Evolutionary conservation across 176 grass and related monocot genomes (phyloP).

Genomic region (Juncus inflexus): DNA sequence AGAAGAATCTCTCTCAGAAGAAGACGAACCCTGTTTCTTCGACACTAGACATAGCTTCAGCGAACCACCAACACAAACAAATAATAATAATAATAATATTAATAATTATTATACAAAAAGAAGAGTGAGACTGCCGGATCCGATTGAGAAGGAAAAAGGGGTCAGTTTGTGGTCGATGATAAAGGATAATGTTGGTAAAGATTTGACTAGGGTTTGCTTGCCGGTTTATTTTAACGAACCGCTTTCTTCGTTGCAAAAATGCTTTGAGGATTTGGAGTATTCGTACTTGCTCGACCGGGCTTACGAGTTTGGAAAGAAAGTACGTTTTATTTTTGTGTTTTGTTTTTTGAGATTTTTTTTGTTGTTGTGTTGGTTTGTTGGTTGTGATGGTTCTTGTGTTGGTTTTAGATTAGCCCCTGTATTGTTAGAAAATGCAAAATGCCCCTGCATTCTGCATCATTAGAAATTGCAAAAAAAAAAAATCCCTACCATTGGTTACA

Average conservation of each 20-base stretch:
- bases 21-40: conserved; percentile 71
- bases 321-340: conserved; percentile 15
- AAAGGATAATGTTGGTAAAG: conserved; percentile 90
- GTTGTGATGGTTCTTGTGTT: no score
- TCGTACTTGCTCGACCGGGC: conserved; percentile 78
- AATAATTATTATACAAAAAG: conserved; percentile 38
- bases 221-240: conserved; percentile 95
- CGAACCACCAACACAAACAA: conserved; percentile 38
- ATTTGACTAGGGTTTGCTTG: conserved; percentile 86
- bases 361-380: background rate
- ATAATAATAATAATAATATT: conserved; percentile 28
- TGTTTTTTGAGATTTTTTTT: background rate
- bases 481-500: no score
- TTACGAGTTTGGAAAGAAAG: conserved; percentile 41
- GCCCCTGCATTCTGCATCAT: no score
- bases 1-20: conserved; percentile 48
- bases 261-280: conserved; percentile 91
- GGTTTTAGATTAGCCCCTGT: no score
- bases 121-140: conserved; percentile 59
- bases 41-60: conserved; percentile 81
- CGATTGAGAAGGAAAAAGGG: conserved; percentile 75
- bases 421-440: no score
- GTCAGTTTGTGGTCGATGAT: conserved; percentile 92
- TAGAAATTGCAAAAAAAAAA: background rate
- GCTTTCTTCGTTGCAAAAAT: conserved; percentile 79